These are phyloP conservation scores for Cercophora sp. DNA, from an alignment of 495 filamentous ascomycete species.

Conservation along the genomic window DNA sequence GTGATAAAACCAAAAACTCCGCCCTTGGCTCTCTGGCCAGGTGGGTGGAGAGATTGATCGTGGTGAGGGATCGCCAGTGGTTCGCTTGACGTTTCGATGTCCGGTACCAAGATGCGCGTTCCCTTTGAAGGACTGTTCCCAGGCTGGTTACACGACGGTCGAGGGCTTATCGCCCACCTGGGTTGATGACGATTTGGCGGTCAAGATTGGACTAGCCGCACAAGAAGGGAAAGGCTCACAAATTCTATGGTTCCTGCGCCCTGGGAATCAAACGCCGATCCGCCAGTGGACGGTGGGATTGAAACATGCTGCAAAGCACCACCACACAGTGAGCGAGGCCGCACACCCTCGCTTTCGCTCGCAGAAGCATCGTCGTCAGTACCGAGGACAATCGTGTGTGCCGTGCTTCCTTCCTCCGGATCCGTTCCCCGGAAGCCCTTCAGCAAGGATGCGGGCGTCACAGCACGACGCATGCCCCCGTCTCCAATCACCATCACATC, in stretches of 20 bases:
- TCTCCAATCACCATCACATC: conserved; percentile 2
- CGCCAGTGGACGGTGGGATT: conserved; percentile 9
- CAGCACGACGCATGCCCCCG: conserved; percentile 6
- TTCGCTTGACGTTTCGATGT: conserved; percentile 5
- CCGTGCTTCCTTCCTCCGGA: conserved; percentile 11
- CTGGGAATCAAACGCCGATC: conserved; percentile 22
- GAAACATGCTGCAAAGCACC: conserved; percentile 10
- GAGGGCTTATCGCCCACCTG: conserved; percentile 5
- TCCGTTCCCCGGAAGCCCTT: conserved; percentile 12
- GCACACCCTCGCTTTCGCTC: neutral
- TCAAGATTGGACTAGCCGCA: no score
- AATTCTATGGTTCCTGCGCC: neutral
- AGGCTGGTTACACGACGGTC: neutral
- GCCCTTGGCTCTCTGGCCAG: no score
- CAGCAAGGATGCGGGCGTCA: conserved; percentile 8
- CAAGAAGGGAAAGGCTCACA: no score
- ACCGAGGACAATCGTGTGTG: neutral
- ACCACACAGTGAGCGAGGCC: neutral
- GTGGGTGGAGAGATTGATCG: conserved; percentile 2
- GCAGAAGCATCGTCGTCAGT: neutral
- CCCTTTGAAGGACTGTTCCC: neutral
- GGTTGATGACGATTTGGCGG: conserved; percentile 13
- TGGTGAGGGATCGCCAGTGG: neutral
- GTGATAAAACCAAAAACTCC: no score
- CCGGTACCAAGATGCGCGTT: neutral